A percentile compares a stretch with the other conserved stretches of the same genome.
Conservation (phyloP, 1,284 basidiomycete genomes). For the Trametes hirsuta region DNA sequence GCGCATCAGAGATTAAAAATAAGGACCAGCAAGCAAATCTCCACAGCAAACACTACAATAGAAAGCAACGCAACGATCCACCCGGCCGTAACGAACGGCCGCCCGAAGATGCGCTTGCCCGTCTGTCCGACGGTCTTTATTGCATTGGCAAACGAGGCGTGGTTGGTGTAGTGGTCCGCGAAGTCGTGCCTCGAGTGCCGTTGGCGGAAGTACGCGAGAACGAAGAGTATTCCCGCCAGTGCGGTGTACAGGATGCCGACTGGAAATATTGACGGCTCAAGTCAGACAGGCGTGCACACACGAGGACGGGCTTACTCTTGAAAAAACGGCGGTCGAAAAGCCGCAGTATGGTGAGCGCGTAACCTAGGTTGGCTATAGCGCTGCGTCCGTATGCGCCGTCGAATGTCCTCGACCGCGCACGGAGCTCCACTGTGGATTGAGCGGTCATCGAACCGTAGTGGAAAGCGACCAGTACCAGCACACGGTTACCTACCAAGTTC, state of each 20-base stretch:
- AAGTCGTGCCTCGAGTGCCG: conserved; percentile 75
- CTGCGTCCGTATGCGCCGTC: conserved; percentile 81
- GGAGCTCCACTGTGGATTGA: conserved; percentile 55
- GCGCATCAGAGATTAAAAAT: conserved; percentile 21
- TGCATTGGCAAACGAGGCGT: conserved; percentile 19
- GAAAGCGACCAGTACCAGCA: neutral
- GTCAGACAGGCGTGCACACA: neutral
- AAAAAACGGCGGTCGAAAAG: conserved; percentile 77
- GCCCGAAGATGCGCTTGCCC: conserved; percentile 63
- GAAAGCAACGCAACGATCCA: conserved; percentile 70
- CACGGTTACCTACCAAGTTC: conserved; percentile 48
- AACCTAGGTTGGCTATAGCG: conserved; percentile 75
- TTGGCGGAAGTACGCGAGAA: conserved; percentile 62
- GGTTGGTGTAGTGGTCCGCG: conserved; percentile 49
- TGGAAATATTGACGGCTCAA: conserved; percentile 33
- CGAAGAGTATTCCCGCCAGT: conserved; percentile 62
- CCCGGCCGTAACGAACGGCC: conserved; percentile 82
- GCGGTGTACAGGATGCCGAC: conserved; percentile 76
- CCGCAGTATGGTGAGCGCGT: conserved; percentile 73
- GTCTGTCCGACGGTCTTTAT: conserved; percentile 62
- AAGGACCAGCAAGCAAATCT: conserved; percentile 67
- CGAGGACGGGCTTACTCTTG: conserved; percentile 49
- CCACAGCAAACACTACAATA: conserved; percentile 61
- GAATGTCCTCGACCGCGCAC: conserved; percentile 80
- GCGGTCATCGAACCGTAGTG: neutral